Conservation (phyloP, 2,329 filamentous ascomycete species). For the Colletotrichum orbiculare region DNA sequence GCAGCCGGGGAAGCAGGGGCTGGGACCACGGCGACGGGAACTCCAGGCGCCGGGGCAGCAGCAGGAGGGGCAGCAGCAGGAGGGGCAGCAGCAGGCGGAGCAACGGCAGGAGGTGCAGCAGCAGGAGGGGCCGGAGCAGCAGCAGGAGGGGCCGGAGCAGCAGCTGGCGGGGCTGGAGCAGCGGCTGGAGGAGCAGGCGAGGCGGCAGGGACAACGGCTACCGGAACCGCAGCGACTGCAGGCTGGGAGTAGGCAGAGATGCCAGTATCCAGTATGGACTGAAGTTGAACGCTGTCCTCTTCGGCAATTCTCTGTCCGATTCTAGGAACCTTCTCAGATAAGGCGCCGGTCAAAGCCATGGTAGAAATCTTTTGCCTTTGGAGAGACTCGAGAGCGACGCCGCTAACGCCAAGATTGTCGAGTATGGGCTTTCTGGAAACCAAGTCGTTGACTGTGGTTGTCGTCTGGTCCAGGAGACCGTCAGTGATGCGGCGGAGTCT, state of each 20-base stretch:
- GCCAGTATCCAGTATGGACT: conserved; percentile 38
- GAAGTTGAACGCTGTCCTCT: conserved; percentile 39
- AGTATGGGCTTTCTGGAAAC: conserved; percentile 41
- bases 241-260: conserved; percentile 38
- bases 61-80: neutral
- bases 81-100: neutral
- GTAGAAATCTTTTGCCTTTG: conserved; percentile 39
- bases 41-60: conserved; percentile 9
- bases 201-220: conserved; percentile 12
- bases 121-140: conserved; percentile 7
- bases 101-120: neutral
- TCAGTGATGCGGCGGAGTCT: conserved; percentile 38
- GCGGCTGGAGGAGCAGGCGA: neutral
- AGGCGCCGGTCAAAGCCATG: conserved; percentile 40
- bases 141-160: neutral
- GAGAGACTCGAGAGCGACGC: conserved; percentile 39
- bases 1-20: conserved; percentile 17
- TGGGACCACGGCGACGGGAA: conserved; percentile 14
- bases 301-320: conserved; percentile 42
- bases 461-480: conserved; percentile 39
- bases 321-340: conserved; percentile 42
- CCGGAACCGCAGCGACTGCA: conserved; percentile 19
- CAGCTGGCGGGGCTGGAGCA: conserved; percentile 1
- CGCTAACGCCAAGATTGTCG: conserved; percentile 42
- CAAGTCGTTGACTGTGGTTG: conserved; percentile 38